These are phyloP conservation scores for Kwoniella dejecticola DNA, from an alignment of 768 basidiomycete species.

Conservation along the genomic window DNA sequence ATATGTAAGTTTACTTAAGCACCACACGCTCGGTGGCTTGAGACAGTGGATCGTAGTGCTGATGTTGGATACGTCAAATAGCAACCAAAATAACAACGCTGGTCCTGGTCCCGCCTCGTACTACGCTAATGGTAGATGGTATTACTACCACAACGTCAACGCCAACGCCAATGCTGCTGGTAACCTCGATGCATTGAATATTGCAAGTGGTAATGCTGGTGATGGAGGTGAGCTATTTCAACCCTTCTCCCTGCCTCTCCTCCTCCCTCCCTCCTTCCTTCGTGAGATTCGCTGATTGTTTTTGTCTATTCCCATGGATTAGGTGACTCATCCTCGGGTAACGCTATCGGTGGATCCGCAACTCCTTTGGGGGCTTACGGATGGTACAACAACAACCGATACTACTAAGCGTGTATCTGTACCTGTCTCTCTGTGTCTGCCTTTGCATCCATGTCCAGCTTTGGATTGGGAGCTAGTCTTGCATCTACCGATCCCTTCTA, in stretches of 20 bases:
- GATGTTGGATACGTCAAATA: no score
- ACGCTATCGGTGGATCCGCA: slow-evolving; percentile 33
- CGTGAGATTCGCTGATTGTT: neutral
- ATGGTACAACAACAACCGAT: slow-evolving; percentile 5
- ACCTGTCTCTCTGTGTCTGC: no score
- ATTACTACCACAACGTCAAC: slow-evolving; percentile 9
- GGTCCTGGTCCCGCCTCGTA: no score
- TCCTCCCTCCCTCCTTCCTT: no score
- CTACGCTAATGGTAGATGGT: slow-evolving; percentile 10
- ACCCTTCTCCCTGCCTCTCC: no score
- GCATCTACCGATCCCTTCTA: no score
- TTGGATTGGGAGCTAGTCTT: no score
- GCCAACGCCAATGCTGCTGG: slow-evolving; percentile 23
- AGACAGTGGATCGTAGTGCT: no score
- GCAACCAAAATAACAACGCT: slow-evolving; percentile 26
- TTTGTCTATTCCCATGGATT: neutral
- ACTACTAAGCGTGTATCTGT: slow-evolving; percentile 25
- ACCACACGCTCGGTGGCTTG: no score
- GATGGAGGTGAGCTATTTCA: slow-evolving; percentile 37
- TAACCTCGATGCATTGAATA: slow-evolving; percentile 30
- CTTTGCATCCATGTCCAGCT: no score
- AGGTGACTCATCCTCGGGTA: slow-evolving; percentile 37
- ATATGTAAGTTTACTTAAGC: slow-evolving; percentile 35
- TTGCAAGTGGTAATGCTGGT: slow-evolving; percentile 38
- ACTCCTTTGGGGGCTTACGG: slow-evolving; percentile 7